Conservation (phyloP, 495 filamentous ascomycete species). For the Friedmanniomyces simplex region DNA sequence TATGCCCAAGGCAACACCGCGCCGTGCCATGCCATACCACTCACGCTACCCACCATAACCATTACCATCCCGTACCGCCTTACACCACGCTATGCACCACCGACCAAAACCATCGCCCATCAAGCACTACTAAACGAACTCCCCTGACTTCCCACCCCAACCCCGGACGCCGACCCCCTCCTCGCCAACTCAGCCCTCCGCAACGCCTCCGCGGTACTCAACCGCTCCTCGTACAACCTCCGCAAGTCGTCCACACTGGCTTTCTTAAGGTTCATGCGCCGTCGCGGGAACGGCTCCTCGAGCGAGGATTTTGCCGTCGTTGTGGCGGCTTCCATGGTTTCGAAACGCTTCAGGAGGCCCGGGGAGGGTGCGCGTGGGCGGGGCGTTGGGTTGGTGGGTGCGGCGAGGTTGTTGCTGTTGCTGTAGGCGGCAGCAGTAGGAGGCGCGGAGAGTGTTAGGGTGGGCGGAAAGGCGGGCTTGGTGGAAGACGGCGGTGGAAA, state of each 20-base stretch:
- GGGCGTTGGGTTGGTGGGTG: slow-evolving; percentile 12
- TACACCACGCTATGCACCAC: neutral
- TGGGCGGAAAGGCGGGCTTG: neutral
- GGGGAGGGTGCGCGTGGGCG: slow-evolving; percentile 26
- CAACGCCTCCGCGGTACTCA: slow-evolving; percentile 20
- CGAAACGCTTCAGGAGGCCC: slow-evolving; percentile 28
- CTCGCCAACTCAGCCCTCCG: neutral
- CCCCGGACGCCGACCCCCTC: neutral
- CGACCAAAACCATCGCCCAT: neutral
- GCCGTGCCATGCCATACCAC: no score
- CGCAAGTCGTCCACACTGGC: slow-evolving; percentile 31
- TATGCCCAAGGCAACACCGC: no score
- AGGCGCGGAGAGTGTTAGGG: slow-evolving; percentile 4
- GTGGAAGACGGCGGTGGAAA: slow-evolving; percentile 11
- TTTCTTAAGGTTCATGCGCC: slow-evolving; percentile 28
- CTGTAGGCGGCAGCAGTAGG: neutral
- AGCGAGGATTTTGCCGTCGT: neutral
- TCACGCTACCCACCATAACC: no score
- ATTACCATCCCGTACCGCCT: no score
- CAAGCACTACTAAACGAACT: neutral
- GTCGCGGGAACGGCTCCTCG: slow-evolving; percentile 4
- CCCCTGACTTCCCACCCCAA: neutral
- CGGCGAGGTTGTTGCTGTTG: neutral
- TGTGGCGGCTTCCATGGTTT: slow-evolving; percentile 2
- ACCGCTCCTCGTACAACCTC: slow-evolving; percentile 34